Conservation (phyloP, 2,329 filamentous ascomycete genomes). For the Chlorencoelia australis region DNA sequence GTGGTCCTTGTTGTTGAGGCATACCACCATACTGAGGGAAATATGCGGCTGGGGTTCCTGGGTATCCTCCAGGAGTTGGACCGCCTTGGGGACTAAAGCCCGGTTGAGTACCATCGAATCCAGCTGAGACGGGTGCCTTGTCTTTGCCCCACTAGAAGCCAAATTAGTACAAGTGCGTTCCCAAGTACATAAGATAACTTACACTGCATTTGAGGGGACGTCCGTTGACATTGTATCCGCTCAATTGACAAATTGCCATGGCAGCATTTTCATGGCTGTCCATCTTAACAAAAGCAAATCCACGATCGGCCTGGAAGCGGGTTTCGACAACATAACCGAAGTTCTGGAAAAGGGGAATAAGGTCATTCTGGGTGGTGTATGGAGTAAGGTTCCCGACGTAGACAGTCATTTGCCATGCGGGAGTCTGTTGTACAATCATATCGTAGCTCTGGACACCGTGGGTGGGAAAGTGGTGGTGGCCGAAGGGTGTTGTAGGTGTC, state of each 20-base stretch:
- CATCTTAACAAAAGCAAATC: slow-evolving; percentile 99
- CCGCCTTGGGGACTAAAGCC: slow-evolving; percentile 64
- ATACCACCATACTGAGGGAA: slow-evolving; percentile 89
- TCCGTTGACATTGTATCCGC: slow-evolving; percentile 95
- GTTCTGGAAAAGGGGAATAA: slow-evolving; percentile 97
- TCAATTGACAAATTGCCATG: slow-evolving; percentile 96
- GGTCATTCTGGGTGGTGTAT: slow-evolving; percentile 92
- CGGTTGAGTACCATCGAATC: slow-evolving; percentile 71
- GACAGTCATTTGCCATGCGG: slow-evolving; percentile 95
- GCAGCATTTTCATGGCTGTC: slow-evolving; percentile 96
- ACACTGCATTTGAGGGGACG: slow-evolving; percentile 97
- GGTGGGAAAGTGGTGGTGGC: slow-evolving; percentile 95
- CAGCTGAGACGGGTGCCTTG: slow-evolving; percentile 70
- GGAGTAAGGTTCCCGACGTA: slow-evolving; percentile 97
- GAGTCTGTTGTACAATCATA: slow-evolving; percentile 90
- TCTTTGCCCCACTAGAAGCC: slow-evolving; percentile 87
- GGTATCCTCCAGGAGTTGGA: slow-evolving; percentile 58
- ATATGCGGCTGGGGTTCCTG: slow-evolving; percentile 68
- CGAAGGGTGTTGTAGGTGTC: slow-evolving; percentile 92
- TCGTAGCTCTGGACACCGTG: slow-evolving; percentile 96
- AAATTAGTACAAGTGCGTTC: slow-evolving; percentile 29
- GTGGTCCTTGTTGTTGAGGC: slow-evolving; percentile 28
- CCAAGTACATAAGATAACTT: slow-evolving; percentile 41
- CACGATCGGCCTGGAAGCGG: slow-evolving; percentile 93
- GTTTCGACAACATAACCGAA: slow-evolving; percentile 97